These are phyloP conservation scores for Debaryomycetaceae sp. DNA, from an alignment of 1,139 yeast species.

Conservation along the genomic window DNA sequence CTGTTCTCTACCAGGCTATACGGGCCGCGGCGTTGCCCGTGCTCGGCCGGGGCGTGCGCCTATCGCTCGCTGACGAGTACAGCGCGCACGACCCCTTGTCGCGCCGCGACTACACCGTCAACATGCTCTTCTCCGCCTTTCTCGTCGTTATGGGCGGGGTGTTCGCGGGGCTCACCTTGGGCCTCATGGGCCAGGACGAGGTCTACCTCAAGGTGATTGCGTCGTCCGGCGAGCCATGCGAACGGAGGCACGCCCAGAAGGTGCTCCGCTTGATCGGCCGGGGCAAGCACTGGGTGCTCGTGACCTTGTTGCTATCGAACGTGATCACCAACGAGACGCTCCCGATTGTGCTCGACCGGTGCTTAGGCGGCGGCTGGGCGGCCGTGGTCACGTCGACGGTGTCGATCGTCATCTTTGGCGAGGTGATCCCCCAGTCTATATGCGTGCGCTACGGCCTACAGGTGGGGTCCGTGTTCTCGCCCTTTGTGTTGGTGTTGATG, in stretches of 20 bases:
- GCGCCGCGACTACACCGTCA: conserved; percentile 38
- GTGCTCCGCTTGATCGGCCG: conserved; percentile 64
- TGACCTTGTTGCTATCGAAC: conserved; percentile 72
- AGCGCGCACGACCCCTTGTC: conserved; percentile 12
- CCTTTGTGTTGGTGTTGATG: conserved; percentile 79
- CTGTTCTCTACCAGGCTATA: background rate
- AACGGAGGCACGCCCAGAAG: conserved; percentile 59
- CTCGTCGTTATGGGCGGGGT: conserved; percentile 88
- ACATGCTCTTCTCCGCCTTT: conserved; percentile 47
- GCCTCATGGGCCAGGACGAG: conserved; percentile 97
- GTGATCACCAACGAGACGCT: conserved; percentile 93
- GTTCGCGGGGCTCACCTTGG: conserved; percentile 91
- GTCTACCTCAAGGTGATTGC: conserved; percentile 71
- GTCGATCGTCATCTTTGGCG: conserved; percentile 90
- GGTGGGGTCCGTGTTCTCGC: conserved; percentile 84
- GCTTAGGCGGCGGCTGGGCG: conserved; percentile 96
- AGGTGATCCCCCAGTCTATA: conserved; percentile 87
- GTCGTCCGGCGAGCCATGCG: conserved; percentile 45
- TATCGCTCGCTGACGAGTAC: background rate
- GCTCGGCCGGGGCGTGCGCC: background rate
- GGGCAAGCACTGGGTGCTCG: conserved; percentile 98
- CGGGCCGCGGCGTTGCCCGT: background rate
- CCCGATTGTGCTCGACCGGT: conserved; percentile 86
- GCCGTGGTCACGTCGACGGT: conserved; percentile 92
- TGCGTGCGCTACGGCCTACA: conserved; percentile 89